Evolutionary conservation across 2,329 filamentous ascomycete genomes (phyloP).

Genomic region (Trichoderma sp.): DNA sequence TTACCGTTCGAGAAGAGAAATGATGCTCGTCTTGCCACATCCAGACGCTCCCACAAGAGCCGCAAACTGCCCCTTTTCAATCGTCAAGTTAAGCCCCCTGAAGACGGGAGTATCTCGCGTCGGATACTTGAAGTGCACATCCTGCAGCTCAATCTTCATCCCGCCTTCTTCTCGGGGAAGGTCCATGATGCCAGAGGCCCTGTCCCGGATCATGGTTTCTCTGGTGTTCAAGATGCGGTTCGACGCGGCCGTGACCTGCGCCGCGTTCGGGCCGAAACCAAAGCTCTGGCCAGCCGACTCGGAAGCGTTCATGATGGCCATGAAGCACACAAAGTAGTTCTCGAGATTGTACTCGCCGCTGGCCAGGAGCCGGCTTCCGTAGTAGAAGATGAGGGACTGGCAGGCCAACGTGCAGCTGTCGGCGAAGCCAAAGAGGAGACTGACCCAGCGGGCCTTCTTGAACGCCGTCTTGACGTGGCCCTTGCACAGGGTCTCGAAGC

Average conservation of each 20-base stretch:
- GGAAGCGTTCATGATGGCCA: constrained; percentile 67
- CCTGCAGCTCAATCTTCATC: constrained; percentile 58
- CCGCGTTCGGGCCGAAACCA: constrained; percentile 66
- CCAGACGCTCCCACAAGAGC: constrained; percentile 71
- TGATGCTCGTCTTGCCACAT: constrained; percentile 72
- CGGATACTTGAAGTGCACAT: constrained; percentile 64
- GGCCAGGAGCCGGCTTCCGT: constrained; percentile 62
- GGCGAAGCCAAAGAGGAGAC: constrained; percentile 67
- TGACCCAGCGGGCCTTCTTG: constrained; percentile 62
- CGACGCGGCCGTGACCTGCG: constrained; percentile 60
- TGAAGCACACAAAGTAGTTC: constrained; percentile 61
- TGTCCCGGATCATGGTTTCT: constrained; percentile 46
- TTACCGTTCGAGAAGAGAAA: constrained; percentile 60
- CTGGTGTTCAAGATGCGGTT: constrained; percentile 61
- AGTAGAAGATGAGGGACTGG: constrained; percentile 68
- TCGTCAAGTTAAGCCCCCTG: constrained; percentile 62
- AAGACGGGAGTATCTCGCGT: constrained; percentile 61
- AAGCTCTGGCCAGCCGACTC: constrained; percentile 69
- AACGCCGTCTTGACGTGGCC: constrained; percentile 63
- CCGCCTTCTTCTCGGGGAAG: constrained; percentile 53
- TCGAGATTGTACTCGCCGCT: constrained; percentile 51
- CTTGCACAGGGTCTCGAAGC: constrained; percentile 62
- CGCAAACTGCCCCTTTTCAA: constrained; percentile 69
- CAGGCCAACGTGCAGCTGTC: constrained; percentile 67
- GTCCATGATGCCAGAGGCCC: constrained; percentile 36